Percentiles rank a stretch among this genome's conserved stretches.
phyloP scores from a whole-genome alignment of 2,329 filamentous ascomycete genomes.

The Fusarium pininemorale region DNA sequence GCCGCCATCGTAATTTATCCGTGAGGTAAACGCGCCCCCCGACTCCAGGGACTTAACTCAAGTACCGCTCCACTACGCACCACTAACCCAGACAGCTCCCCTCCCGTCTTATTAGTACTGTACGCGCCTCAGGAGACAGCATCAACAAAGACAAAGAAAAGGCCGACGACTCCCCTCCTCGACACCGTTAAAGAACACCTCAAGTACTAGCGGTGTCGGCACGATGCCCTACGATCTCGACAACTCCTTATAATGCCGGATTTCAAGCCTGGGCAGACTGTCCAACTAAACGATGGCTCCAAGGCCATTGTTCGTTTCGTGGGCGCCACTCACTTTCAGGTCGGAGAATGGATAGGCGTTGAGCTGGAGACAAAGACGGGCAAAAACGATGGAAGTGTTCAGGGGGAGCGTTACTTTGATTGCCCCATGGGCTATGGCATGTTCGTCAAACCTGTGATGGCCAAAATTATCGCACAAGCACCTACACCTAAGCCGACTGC shows the following conservation, averaged over 20 bases:
- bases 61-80: slow-evolving; percentile 11
- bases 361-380: slow-evolving; percentile 84
- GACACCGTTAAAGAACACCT: background rate
- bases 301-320: slow-evolving; percentile 82
- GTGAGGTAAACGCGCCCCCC: slow-evolving; percentile 38
- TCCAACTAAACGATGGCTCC: slow-evolving; percentile 82
- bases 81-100: slow-evolving; percentile 18
- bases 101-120: slow-evolving; percentile 26
- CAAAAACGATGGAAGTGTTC: slow-evolving; percentile 93
- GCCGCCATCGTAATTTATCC: slow-evolving; percentile 44
- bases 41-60: slow-evolving; percentile 14
- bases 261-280: slow-evolving; percentile 73
- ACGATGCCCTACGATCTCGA: slow-evolving; percentile 47
- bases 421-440: slow-evolving; percentile 81
- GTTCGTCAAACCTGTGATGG: slow-evolving; percentile 81
- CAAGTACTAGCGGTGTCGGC: slow-evolving; percentile 25
- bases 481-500: slow-evolving; percentile 50
- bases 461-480: slow-evolving; percentile 66
- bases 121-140: slow-evolving; percentile 37
- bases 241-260: slow-evolving; percentile 57
- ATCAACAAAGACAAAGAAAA: slow-evolving; percentile 8
- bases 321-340: slow-evolving; percentile 81
- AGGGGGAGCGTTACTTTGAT: slow-evolving; percentile 88
- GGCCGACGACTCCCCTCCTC: background rate
- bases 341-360: slow-evolving; percentile 88